Evolutionary conservation across 2,329 filamentous ascomycete genomes (phyloP), one percentile per base, ranked within the genome.

Genomic region (Trichoderma hamatum): DNA sequence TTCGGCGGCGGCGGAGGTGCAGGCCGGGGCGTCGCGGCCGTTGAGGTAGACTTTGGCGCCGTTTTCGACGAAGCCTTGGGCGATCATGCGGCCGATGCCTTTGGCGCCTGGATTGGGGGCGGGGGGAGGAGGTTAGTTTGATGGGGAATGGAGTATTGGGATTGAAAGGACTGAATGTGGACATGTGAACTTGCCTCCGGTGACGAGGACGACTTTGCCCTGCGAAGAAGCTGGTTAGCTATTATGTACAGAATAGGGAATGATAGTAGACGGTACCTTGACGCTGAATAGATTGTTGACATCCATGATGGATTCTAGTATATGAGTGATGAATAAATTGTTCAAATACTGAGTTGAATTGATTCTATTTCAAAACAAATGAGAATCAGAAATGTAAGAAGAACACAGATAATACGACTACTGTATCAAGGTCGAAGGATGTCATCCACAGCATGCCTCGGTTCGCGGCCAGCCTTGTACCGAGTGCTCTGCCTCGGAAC

Each of bases 1-100:
- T 73, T 88, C 84, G n/a, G 82, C 77, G 63, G 84, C 88, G 1
- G 87, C 85, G 65, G 82, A 70, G 36, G 84, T 81, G 79, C 88
- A 90, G 46, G 87, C 85, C 62, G 82, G 80, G 26, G 82, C 85
- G 76, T 90, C 88, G 73, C 89, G 84, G 6, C 88, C 90, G 6
- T 88, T 87, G 70, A 91, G 87, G 82, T 90, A 91, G 19, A 91
- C 89, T 62, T 82, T 86, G 46, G 85, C 85, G 68, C 88, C 88
- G 78, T 89, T 90, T 68, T 82, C 76, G n/a, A 90, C 83, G 78
- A 89, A 90, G 69, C 88, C 89, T 68, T 88, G 82, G 36, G 87
- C 86, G 71, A 91, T 91, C 89, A 91, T 91, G 70, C 85, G 86
- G 19, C 89, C 89, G 71, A 91, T 87, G 72, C 88, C 89, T 75